Percentiles rank a stretch among this genome's conserved stretches.
Evolutionary conservation across 495 filamentous ascomycete species (phyloP).

Genomic region (Hyaloscypha finlandica): DNA sequence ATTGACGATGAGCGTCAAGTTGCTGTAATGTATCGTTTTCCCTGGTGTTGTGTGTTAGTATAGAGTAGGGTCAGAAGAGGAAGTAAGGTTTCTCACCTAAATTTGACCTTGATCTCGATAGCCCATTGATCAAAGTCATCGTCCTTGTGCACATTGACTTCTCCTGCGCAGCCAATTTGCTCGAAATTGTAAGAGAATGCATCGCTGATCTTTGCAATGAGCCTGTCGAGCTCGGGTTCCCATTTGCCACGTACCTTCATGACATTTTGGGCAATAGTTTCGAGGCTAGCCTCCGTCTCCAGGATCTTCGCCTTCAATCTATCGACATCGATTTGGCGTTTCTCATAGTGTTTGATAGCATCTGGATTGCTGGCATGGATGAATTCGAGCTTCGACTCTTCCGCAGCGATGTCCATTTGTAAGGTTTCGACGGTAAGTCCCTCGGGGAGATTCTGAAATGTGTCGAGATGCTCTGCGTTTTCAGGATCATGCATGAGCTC

Average conservation of each 20-base stretch:
- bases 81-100: conserved; percentile 60
- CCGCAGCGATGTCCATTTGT: conserved; percentile 71
- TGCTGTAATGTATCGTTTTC: conserved; percentile 81
- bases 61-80: neutral
- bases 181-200: conserved; percentile 89
- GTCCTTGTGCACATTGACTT: conserved; percentile 79
- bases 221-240: conserved; percentile 81
- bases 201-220: conserved; percentile 79
- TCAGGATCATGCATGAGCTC: conserved; percentile 34
- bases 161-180: conserved; percentile 93
- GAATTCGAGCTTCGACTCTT: conserved; percentile 71
- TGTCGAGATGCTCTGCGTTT: conserved; percentile 39
- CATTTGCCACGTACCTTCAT: conserved; percentile 59
- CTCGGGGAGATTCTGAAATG: conserved; percentile 41
- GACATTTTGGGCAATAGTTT: conserved; percentile 53
- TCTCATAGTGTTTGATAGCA: conserved; percentile 77
- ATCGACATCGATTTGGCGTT: conserved; percentile 57
- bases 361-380: conserved; percentile 78
- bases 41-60: conserved; percentile 39
- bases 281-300: conserved; percentile 50
- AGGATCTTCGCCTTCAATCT: conserved; percentile 42
- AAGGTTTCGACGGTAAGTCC: conserved; percentile 62
- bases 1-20: conserved; percentile 89
- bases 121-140: conserved; percentile 92
- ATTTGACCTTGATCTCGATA: conserved; percentile 91